Conservation (phyloP, 441 rosid species). For the Croton setiger region DNA sequence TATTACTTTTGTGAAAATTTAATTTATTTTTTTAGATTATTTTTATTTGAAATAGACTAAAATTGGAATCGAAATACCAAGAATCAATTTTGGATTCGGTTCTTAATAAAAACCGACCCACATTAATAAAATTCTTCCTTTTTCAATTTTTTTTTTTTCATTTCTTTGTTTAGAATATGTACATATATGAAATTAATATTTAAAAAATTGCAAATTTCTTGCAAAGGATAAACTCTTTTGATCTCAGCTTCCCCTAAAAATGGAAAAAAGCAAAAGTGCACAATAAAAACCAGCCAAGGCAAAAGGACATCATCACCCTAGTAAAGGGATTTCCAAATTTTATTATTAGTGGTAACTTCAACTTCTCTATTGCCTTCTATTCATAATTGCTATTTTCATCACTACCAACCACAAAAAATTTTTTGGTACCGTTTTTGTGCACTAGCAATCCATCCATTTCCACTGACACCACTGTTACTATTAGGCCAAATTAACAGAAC, state of each 20-base stretch:
- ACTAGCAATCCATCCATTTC: background rate
- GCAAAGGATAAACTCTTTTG: background rate
- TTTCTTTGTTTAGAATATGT: too few relatives aligned
- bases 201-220: background rate
- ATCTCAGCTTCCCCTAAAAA: background rate
- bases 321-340: background rate
- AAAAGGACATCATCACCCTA: background rate
- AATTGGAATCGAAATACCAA: too few relatives aligned
- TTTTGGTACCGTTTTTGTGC: background rate
- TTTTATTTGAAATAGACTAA: too few relatives aligned
- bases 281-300: background rate
- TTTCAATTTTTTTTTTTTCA: too few relatives aligned
- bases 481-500: too few relatives aligned
- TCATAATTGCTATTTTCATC: background rate
- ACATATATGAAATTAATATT: background rate
- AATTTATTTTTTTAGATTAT: too few relatives aligned
- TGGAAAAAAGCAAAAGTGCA: background rate
- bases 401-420: background rate
- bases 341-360: background rate
- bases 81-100: too few relatives aligned
- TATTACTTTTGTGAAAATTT: too few relatives aligned
- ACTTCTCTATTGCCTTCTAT: too few relatives aligned
- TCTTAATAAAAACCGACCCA: too few relatives aligned
- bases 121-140: too few relatives aligned
- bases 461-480: background rate